Base-by-base conservation (phyloP, 2,329 filamentous ascomycete genomes). In the Metarhizium rileyi region DNA sequence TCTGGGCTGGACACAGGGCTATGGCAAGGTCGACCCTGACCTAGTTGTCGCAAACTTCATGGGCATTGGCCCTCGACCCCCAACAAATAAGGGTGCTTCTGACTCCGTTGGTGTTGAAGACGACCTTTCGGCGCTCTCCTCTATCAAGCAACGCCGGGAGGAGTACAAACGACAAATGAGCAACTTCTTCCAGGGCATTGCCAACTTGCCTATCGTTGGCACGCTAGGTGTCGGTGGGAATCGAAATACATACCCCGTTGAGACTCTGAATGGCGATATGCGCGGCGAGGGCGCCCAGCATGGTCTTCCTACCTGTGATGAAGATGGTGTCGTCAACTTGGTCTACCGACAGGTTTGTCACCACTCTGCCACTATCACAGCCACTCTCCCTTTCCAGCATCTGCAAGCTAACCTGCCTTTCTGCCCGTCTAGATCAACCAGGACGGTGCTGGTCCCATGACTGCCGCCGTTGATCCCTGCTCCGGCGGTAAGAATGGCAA, bases 401-500 rank as follows among this genome's bases (percentile, higher is more conserved):
- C 12, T 7, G 12, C 27, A 12, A 28, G n/a, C n/a, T n/a, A n/a
- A n/a, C n/a, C n/a, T n/a, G n/a, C n/a, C n/a, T 28, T 28, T 12
- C 27, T 12, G 12, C 12, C 12, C 3, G 12, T 28, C 5, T 78
- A 86, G 69, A 78, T 85, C 68, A 86, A 86, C 74, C 81, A 85
- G 64, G 82, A 86, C 57, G 82, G 82, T 22, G 83, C 81, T 0
- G 83, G 82, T 2, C 81, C 81, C 1, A 67, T 86, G 44, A 74
- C 70, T 28, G 81, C 81, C 8, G 69, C 71, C 41, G 70, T 86
- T 45, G 82, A 86, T 59, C 66, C 71, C 40, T 83, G 80, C 27
- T 84, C 80, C 2, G 81, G 80, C 33, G 82, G 82, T 48, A 79
- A 74, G 4, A 77, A 84, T 58, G 62, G 74, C 23, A 59, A 65